Percentiles rank a stretch among this genome's conserved stretches.
Evolutionary conservation across 2,329 filamentous ascomycete genomes (phyloP).

Genomic region (Coniochaeta ligniaria): DNA sequence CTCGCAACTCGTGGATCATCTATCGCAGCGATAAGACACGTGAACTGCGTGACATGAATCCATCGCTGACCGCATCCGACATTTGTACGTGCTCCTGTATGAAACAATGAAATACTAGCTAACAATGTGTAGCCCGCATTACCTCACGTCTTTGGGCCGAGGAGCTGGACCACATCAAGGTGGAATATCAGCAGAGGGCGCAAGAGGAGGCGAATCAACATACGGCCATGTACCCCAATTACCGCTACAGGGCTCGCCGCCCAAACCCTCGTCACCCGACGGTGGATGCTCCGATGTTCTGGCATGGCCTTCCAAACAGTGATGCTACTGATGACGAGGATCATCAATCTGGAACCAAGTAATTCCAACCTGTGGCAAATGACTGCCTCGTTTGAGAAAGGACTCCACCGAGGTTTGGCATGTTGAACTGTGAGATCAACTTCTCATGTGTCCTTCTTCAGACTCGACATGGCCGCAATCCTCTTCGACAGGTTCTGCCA

Average conservation of each 20-base stretch:
- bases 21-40: slow-evolving; percentile 21
- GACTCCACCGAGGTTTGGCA: too few species aligned
- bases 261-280: slow-evolving; percentile 5
- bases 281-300: neutral
- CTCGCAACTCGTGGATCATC: slow-evolving; percentile 24
- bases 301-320: neutral
- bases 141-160: slow-evolving; percentile 6
- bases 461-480: too few species aligned
- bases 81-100: slow-evolving; percentile 20
- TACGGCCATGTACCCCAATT: slow-evolving; percentile 19
- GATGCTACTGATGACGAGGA: neutral
- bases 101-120: neutral
- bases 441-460: too few species aligned
- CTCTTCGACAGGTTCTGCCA: too few species aligned
- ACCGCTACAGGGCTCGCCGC: slow-evolving; percentile 22
- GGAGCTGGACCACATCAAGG: neutral
- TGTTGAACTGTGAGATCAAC: too few species aligned
- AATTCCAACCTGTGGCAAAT: too few species aligned
- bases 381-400: too few species aligned
- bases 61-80: slow-evolving; percentile 17
- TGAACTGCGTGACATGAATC: slow-evolving; percentile 11
- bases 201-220: neutral
- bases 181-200: neutral
- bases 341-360: too few species aligned
- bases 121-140: neutral